Base-by-base conservation (phyloP, 2,329 filamentous ascomycete genomes). In the Trichoderma sp. region DNA sequence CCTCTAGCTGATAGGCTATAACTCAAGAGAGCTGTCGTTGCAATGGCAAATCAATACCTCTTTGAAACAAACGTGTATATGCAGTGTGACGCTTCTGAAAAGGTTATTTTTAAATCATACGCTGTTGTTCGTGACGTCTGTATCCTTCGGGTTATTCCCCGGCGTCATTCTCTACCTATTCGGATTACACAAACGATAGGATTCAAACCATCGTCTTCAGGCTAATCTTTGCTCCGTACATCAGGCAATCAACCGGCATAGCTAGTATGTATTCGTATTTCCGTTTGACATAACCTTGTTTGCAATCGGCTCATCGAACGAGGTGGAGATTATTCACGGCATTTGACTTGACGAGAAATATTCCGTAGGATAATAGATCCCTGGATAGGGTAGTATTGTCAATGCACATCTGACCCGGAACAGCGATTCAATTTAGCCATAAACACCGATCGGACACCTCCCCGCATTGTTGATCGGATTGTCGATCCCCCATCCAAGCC, bases 281-380 rank as follows among this genome's bases (percentile, higher is more conserved):
- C 18, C n/a, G 7, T 51, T 68, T 32, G 34, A 61, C 18, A 30
- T n/a, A n/a, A 51, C 28, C 28, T 57, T 43, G 56, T 51, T 51
- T 26, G 14, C 26, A 61, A 18, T 61, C 56, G 26, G 26, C 34
- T 61, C 21, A 43, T 69, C 6, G 24, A 34, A 51, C 5, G n/a
- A 34, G 9, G 56, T 51, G 66, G 66, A 28, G 66, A 51, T 28
- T 1, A 43, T n/a, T 34, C n/a, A 51, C 56, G 56, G 24, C 53
- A 61, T 36, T 43, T 69, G 36, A 61, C n/a, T 26, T 51, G 56
- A n/a, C 8, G 15, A 34, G 21, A 51, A 69, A 69, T 51, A 51
- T 51, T 21, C 66, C 66, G 66, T 60, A 69, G 66, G 66, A 24
- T 69, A 69, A 60, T 69, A 69, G 28, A 69, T 51, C 36, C 47